These are phyloP conservation scores for Chaetomiaceae sp. DNA, from an alignment of 2,329 filamentous ascomycete species.

Conservation along the genomic window DNA sequence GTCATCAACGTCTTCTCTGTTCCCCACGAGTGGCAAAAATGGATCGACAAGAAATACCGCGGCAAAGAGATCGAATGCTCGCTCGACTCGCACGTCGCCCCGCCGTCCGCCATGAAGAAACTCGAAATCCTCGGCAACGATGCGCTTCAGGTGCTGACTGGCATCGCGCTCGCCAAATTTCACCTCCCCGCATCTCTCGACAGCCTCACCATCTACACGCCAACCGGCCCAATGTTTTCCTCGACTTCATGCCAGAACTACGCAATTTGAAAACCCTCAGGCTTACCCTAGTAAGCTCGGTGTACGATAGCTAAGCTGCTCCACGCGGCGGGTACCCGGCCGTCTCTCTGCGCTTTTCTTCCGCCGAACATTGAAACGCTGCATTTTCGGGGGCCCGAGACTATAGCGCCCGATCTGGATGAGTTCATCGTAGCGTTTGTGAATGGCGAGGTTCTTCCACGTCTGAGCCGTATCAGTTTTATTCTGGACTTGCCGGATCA, in stretches of 20 bases:
- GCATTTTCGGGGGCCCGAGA: constrained; percentile 6
- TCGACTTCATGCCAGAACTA: not conserved
- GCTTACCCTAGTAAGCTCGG: not conserved
- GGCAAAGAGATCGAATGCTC: not conserved
- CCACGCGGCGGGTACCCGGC: not conserved
- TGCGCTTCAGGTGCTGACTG: constrained; percentile 3
- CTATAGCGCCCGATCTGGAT: not conserved
- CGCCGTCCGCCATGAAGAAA: not conserved
- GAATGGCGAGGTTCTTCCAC: not conserved
- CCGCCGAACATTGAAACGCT: constrained; percentile 6
- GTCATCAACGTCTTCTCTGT: not conserved
- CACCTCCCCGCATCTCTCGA: not conserved
- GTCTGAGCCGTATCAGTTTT: constrained; percentile 2
- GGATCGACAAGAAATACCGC: not conserved
- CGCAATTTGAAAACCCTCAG: not conserved
- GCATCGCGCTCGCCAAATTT: constrained; percentile 7
- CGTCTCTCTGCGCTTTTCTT: not conserved
- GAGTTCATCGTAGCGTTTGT: not conserved
- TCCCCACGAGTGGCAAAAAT: not conserved
- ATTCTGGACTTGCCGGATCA: constrained; percentile 6
- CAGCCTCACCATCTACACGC: not conserved
- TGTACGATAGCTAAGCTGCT: not conserved
- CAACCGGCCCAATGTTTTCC: not conserved
- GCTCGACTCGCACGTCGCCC: not conserved
- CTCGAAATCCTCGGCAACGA: constrained; percentile 16